Evolutionary conservation across 768 basidiomycete genomes (phyloP).

Genomic region (Hysterangium stoloniferum): DNA sequence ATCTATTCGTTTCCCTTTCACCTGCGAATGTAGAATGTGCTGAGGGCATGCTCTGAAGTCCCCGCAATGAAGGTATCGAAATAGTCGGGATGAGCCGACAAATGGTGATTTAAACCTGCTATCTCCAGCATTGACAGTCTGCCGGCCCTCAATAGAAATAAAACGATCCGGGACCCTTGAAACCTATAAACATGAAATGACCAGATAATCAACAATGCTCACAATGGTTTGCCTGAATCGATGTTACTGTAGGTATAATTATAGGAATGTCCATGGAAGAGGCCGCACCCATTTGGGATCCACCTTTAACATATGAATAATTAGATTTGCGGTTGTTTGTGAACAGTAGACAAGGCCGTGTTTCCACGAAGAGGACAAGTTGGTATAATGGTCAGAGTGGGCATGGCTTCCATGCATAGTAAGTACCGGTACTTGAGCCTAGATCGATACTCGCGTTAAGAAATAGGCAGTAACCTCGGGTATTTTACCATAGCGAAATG

Average conservation of each 20-base stretch:
- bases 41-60: conserved; percentile 87
- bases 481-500: conserved; percentile 89
- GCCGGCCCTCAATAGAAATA: conserved; percentile 90
- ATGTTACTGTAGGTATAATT: conserved; percentile 72
- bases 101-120: conserved; percentile 62
- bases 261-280: conserved; percentile 75
- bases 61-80: conserved; percentile 93
- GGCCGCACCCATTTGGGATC: conserved; percentile 85
- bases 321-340: conserved; percentile 84
- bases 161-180: conserved; percentile 74
- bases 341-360: conserved; percentile 96
- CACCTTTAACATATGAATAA: conserved; percentile 85
- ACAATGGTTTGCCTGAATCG: conserved; percentile 98
- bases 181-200: too few relatives aligned
- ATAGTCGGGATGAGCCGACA: conserved; percentile 61
- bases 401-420: conserved; percentile 59
- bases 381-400: conserved; percentile 96
- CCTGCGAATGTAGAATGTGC: conserved; percentile 77
- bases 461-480: conserved; percentile 89
- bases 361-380: conserved; percentile 80
- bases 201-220: too few relatives aligned
- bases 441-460: conserved; percentile 56
- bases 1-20: conserved; percentile 77
- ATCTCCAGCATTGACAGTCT: conserved; percentile 86
- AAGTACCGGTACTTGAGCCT: background rate